Base-by-base conservation (phyloP, 2,329 filamentous ascomycete species). In the Cladosporium cucumerinum region DNA sequence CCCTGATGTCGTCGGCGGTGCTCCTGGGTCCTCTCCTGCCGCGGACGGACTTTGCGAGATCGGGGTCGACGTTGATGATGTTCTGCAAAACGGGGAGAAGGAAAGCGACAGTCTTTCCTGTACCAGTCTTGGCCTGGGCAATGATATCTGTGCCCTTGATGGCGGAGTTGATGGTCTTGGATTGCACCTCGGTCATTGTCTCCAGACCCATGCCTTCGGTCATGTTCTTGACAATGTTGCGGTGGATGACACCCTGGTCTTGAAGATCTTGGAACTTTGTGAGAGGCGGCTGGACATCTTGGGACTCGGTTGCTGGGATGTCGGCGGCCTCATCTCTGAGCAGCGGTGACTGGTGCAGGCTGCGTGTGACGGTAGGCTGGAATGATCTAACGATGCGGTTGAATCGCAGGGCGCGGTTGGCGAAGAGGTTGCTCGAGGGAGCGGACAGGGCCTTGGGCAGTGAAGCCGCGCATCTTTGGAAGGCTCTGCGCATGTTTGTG, bases 51-150 rank as follows among this genome's bases (percentile, higher is more conserved):
- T 80, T 76, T 61, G 84, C 86, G 36, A 96, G 83, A 0, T 80
- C 77, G 0, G 87, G 86, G 68, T 92, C 86, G 66, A 83, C 79
- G 23, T 79, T 77, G 66, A 96, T 81, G 73, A 97, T 90, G 66
- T 88, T 88, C 76, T 97, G 92, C 61, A 98, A 80, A 8, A 93
- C 82, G 59, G 95, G 95, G 7, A 98, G 80, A 26, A 99, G 84
- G 82, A 98, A 99, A 39, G 92, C 95, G 65, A 98, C 81, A 0
- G 95, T 99, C 81, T 99, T 99, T 75, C 95, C 95, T 4, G 95
- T 98, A 75, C 95, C 95, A 10, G 95, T 99, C 80, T 92, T 97
- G 66, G 95, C 95, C 81, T 98, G 95, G 55, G 94, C 95, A 70
- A 98, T 78, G 63, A 97, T 84, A 77, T 97, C 94, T 66, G 83